Conservation (phyloP, 768 basidiomycete genomes). For the Termitomyces bulborhizus region DNA sequence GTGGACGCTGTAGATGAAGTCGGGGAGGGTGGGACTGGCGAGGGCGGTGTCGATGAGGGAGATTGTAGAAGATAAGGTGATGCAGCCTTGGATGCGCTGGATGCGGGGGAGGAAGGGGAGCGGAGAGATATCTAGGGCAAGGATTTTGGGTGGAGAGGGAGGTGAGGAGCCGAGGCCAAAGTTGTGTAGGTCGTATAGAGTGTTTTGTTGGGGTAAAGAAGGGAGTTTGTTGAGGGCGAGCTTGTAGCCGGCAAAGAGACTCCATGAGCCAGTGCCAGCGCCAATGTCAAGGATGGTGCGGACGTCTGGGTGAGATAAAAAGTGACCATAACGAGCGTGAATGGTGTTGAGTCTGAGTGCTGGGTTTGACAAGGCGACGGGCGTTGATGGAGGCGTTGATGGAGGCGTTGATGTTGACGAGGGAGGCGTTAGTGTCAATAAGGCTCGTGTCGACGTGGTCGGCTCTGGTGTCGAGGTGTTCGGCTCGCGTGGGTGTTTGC, state of each 20-base stretch:
- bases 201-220: too few species aligned
- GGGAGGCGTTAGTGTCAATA: too few species aligned
- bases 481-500: too few species aligned
- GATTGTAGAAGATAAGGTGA: slow-evolving; percentile 51
- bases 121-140: slow-evolving; percentile 75
- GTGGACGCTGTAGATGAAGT: neutral
- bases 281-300: neutral
- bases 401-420: too few species aligned
- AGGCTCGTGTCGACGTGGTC: too few species aligned
- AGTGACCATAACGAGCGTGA: neutral
- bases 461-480: too few species aligned
- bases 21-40: neutral
- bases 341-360: neutral
- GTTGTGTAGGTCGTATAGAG: neutral
- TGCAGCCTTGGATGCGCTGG: slow-evolving; percentile 71
- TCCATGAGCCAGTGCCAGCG: neutral
- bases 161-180: neutral
- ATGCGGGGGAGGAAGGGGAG: slow-evolving; percentile 71
- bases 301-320: neutral
- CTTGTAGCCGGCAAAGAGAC: neutral
- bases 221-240: neutral
- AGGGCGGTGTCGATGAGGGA: slow-evolving; percentile 32
- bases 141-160: slow-evolving; percentile 29
- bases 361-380: too few species aligned
- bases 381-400: too few species aligned